Conservation (phyloP, 192 early-diverging fungal species). For the Allomyces arbusculus region DNA sequence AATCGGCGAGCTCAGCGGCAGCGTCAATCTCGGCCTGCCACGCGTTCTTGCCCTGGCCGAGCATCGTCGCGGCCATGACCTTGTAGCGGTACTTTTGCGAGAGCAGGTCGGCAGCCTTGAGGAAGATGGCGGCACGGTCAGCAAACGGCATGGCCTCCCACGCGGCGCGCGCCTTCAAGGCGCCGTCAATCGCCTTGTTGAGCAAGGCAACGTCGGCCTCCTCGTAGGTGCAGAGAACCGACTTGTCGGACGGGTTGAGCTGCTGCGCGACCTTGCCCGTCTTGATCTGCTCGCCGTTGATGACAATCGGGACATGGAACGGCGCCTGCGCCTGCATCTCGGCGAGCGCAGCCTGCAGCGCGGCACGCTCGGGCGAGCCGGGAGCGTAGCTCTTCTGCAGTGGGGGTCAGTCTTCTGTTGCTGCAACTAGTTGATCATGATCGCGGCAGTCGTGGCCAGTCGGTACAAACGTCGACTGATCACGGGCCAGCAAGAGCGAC, state of each 20-base stretch:
- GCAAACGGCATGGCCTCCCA: constrained; percentile 89
- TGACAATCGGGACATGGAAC: constrained; percentile 57
- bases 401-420: constrained; percentile 6
- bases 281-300: constrained; percentile 67
- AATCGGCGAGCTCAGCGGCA: constrained; percentile 84
- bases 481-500: background rate
- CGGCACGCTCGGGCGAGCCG: constrained; percentile 45
- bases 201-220: constrained; percentile 53
- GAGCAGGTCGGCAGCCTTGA: constrained; percentile 91
- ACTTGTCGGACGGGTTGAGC: constrained; percentile 55
- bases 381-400: constrained; percentile 45
- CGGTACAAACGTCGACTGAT: background rate
- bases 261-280: constrained; percentile 50
- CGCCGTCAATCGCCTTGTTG: constrained; percentile 57
- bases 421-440: background rate
- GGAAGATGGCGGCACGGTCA: constrained; percentile 85
- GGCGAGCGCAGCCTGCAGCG: constrained; percentile 55
- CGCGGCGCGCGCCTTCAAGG: constrained; percentile 55
- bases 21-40: constrained; percentile 99
- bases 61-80: constrained; percentile 85
- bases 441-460: constrained; percentile 1
- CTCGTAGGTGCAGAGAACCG: constrained; percentile 61
- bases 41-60: constrained; percentile 94
- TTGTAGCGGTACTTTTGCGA: constrained; percentile 77
- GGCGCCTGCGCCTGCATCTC: constrained; percentile 46